phyloP scores from a whole-genome alignment of 176 grass and related monocot species.

The Oryza officinalis region DNA sequence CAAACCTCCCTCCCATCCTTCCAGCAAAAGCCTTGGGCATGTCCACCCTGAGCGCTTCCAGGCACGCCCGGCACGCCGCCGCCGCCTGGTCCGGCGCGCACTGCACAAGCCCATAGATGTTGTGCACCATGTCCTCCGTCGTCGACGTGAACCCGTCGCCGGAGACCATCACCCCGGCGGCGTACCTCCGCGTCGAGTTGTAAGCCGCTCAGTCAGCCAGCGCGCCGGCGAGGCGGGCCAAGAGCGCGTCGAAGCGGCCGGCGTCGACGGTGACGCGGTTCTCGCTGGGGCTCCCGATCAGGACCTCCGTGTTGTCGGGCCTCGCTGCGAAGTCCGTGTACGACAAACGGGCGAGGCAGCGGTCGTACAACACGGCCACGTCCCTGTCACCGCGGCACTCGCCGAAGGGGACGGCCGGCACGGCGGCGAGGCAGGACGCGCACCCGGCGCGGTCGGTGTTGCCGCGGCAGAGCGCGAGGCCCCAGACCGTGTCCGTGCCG shows the following conservation, averaged over 20 bases:
- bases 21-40: neutral
- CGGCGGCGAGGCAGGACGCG: slow-evolving; percentile 9
- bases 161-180: slow-evolving; percentile 10
- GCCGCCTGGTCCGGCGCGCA: slow-evolving; percentile 34
- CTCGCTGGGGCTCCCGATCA: neutral
- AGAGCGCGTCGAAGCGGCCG: neutral
- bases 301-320: neutral
- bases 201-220: slow-evolving; percentile 15
- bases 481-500: neutral
- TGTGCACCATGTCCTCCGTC: slow-evolving; percentile 7
- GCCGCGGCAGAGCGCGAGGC: slow-evolving; percentile 38
- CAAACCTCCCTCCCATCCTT: neutral
- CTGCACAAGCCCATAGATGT: slow-evolving; percentile 17
- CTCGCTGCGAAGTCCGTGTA: neutral
- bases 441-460: slow-evolving; percentile 14
- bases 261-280: neutral
- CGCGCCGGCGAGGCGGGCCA: neutral
- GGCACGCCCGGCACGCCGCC: slow-evolving; percentile 17
- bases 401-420: neutral
- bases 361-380: neutral
- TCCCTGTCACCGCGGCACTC: neutral
- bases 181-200: slow-evolving; percentile 32
- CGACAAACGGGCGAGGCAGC: neutral
- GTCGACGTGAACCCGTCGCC: neutral
- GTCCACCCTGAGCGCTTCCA: neutral